Evolutionary conservation across 306 rosid species (phyloP), one percentile per base, ranked within the genome.

Genomic region (Pueraria montana): DNA sequence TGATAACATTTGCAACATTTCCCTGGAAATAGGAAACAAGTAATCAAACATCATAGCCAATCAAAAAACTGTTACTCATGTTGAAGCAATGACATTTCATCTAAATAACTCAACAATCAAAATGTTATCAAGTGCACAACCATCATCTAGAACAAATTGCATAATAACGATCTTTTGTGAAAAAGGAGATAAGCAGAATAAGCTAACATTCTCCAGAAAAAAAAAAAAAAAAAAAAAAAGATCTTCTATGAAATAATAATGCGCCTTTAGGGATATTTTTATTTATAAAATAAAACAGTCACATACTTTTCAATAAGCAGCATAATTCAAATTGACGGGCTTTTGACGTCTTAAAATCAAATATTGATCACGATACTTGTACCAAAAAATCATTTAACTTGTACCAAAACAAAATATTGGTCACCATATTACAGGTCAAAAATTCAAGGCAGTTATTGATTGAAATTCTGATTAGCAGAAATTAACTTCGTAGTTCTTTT

Each of bases 1-100:
- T 81, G 72, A 94, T 96, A 20, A 96, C 98, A 64, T 85, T 85
- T 13, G 95, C 63, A 69, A 94, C 77, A 81, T 96, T 94, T 14
- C 91, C 97, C 99, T 96, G 89, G 6, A 72, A 80, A 80, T 48
- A 14, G 76, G 6, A 82, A 69, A 23, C 34, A 50, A 17, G 64
- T 66, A 46, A 38, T 43, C 20, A 70, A 32, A 74, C 23, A 69
- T 16, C 32, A 32, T 7, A n/a, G 24, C 8, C 53, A 26, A 73
- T 52, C 36, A 72, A 45, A 58, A 68, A 43, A 14, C 24, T 8
- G 16, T 30, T 11, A 67, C 50, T 3, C 5, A 67, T 14, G 66
- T 26, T 53, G 36, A 26, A 84, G 23, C 62, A 59, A 30, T 45
- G 42, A 13, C 16, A 11, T 74, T 27, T 48, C 66, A 63, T 78